Base-by-base conservation (phyloP, 2,329 filamentous ascomycete genomes). In the Biscogniauxia marginata region DNA sequence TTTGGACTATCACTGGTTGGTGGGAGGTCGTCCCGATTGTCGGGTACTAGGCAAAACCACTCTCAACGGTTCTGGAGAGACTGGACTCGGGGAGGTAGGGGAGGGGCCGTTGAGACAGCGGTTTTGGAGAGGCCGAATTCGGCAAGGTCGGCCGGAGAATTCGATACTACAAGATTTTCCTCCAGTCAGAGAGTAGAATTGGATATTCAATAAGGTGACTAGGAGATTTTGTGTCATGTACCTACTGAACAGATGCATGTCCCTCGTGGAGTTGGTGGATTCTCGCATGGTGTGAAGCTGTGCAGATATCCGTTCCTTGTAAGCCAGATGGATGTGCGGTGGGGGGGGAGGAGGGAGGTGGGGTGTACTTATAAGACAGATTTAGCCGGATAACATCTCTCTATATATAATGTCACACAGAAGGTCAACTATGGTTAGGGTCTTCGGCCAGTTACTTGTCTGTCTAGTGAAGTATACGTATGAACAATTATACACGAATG, bases 91-190 rank as follows among this genome's bases (percentile, higher is more conserved):
- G 19, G 44, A 46, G 7, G 30, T 46, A 18, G 49, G 24, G 47
- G 51, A 63, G 57, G 46, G 23, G 56, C 53, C 21, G 57, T 57
- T 13, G 20, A 24, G 18, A 23, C n/a, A n/a, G n/a, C n/a, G n/a
- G n/a, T 45, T n/a, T 45, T 18, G 7, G 43, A 46, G 18, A 46
- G 44, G 44, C 44, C 44, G 30, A 39, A 39, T 45, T 20, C 7
- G 50, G 44, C 44, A 45, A 58, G 53, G 53, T 50, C 25, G 9
- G 19, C 55, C 59, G 59, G 61, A 61, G 57, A 48, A 61, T 56
- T 22, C 53, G 34, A 52, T 53, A 54, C 44, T 56, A 24, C 24
- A 44, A 56, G 57, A 58, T 63, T 63, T 63, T 61, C 61, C 61
- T 60, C 61, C 61, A 63, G 59, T 63, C 13, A 58, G 49, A 53